Base-by-base conservation (phyloP, 306 rosid genomes). In the Comarum palustre region DNA sequence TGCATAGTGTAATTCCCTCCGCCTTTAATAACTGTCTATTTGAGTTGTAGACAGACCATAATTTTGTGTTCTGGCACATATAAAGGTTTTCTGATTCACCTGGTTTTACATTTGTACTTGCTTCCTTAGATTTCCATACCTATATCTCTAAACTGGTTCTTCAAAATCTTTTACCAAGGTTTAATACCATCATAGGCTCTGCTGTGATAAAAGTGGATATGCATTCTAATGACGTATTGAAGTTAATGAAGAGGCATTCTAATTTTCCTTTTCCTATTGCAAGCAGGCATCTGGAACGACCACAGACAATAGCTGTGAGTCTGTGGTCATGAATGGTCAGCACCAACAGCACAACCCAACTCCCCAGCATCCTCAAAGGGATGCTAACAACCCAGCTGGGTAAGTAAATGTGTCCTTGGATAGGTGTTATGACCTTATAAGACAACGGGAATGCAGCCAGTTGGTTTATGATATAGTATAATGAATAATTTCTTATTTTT, bases 291-390 rank as follows among this genome's bases (percentile, higher is more conserved):
- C 97, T 81, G 92, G 91, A 62, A 86, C 91, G 62, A 91, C 98
- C 79, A 91, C 98, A 75, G 97, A 94, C 87, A 89, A 85, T 84
- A 94, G 97, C 92, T 94, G 98, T 82, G 97, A 94, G 90, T 94
- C 98, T 85, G 98, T 94, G 90, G 98, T 94, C 85, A 83, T 94
- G 95, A 94, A 89, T 80, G 98, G 98, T 94, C 98, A 93, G 84
- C 84, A 86, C 55, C 97, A 89, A 86, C 97, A 94, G 94, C 97
- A 85, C 84, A 94, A 91, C 91, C 96, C 95, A 94, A 84, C 90
- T 24, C 84, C 94, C 85, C 96, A 87, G 96, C 98, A 87, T 77
- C 90, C 96, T 42, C 85, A 87, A 15, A 84, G 91, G 91, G 98
- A 94, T 83, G 96, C 87, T 12, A 94, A 85, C 86, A 90, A 94